Percentiles rank a stretch among this genome's conserved stretches.
These are phyloP conservation scores for Monascus purpureus DNA, from an alignment of 495 filamentous ascomycete genomes.

Conservation along the genomic window DNA sequence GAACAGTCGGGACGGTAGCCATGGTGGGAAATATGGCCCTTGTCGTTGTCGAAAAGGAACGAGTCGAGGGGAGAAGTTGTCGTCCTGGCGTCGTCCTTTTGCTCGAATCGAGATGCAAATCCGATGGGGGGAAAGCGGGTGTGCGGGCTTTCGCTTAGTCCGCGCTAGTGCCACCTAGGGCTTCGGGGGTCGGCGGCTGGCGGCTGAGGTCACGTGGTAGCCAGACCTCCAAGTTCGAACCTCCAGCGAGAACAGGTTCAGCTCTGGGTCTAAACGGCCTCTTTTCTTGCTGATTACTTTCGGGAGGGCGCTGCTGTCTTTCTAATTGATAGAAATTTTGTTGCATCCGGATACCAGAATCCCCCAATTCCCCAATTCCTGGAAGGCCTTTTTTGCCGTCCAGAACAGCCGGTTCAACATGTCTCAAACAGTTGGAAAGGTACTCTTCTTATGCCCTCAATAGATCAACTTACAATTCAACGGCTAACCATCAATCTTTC, in stretches of 20 bases:
- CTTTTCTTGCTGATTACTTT: no score
- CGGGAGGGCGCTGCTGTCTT: no score
- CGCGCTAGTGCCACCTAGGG: constrained; percentile 12
- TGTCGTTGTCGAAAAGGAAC: constrained; percentile 27
- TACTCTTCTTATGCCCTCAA: constrained; percentile 5
- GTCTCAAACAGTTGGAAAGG: constrained; percentile 36
- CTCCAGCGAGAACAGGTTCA: no score
- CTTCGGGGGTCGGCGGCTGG: no score
- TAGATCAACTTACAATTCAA: not conserved
- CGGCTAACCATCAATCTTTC: constrained; percentile 1
- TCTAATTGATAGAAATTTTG: not conserved
- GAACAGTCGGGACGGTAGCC: constrained; percentile 70
- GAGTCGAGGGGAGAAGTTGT: constrained; percentile 6
- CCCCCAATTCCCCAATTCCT: no score
- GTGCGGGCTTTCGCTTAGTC: constrained; percentile 37
- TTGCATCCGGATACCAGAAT: not conserved
- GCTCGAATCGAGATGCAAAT: constrained; percentile 6
- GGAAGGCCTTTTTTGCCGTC: no score
- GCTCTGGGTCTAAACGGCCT: no score
- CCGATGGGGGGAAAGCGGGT: constrained; percentile 20
- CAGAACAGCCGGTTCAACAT: no score
- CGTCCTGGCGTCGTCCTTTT: constrained; percentile 6
- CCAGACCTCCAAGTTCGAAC: no score
- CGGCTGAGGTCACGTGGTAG: constrained; percentile 10
- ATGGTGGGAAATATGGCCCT: constrained; percentile 42